Conservation (phyloP, 2,329 filamentous ascomycete genomes). For the Microsporum ferrugineum region DNA sequence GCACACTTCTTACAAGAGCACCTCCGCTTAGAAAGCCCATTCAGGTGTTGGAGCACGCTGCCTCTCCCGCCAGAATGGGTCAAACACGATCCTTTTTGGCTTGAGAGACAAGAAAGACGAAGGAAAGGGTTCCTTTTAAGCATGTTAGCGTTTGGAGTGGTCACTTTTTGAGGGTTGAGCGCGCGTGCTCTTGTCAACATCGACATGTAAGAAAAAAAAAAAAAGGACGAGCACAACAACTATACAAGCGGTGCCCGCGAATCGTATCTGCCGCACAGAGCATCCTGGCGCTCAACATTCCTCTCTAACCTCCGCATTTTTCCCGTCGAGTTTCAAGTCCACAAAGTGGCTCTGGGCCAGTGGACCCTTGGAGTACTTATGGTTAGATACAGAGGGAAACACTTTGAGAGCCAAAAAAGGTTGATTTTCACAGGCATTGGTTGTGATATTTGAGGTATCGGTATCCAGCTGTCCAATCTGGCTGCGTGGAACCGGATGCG, state of each 20-base stretch:
- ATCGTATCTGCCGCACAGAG: slow-evolving; percentile 1
- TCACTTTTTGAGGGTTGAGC: slow-evolving; percentile 2
- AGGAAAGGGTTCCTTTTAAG: not conserved
- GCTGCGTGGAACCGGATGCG: not conserved
- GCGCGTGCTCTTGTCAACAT: not conserved
- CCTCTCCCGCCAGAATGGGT: slow-evolving; percentile 1
- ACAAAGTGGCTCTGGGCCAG: not conserved
- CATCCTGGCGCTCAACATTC: not conserved
- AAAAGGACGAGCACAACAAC: not conserved
- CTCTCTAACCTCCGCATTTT: slow-evolving; percentile 5
- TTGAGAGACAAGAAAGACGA: not conserved
- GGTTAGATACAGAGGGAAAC: not conserved
- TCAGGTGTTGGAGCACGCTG: not conserved
- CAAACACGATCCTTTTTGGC: not conserved
- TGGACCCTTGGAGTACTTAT: not conserved
- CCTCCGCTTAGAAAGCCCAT: not conserved
- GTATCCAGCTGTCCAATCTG: not conserved
- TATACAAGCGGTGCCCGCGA: not conserved
- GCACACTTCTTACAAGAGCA: not conserved
- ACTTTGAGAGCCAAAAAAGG: not conserved
- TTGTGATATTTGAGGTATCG: not conserved
- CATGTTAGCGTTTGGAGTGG: not conserved
- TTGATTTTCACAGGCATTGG: not conserved
- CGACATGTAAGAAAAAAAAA: not conserved
- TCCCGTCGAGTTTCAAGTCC: slow-evolving; percentile 5